Evolutionary conservation across 768 basidiomycete genomes (phyloP), one percentile per base, ranked within the genome.

Genomic region (Cystobasidiopsis lactophilus): DNA sequence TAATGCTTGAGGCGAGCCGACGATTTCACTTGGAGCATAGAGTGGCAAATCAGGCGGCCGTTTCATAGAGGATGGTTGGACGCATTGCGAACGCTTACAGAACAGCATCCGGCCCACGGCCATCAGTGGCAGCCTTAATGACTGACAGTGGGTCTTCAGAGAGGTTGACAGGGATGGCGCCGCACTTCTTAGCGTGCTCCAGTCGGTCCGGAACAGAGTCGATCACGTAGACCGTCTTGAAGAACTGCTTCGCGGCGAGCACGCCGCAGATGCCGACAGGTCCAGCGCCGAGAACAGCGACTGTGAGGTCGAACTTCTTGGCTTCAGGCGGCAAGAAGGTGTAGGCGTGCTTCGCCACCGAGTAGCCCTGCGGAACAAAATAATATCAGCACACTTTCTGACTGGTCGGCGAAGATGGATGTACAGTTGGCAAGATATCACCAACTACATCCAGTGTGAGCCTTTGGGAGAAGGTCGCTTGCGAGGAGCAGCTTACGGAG

Each of bases 241-340:
- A 43, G 9, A 9, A 9, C 19, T 26, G 18, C 40, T 43, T 43
- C 7, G 40, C 40, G 7, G 40, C 40, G 10, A 43, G 21, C 53
- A 55, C 43, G 29, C 55, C 58, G 24, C 55, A 59, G 5, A 59
- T 45, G 3, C 61, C 57, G 33, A 68, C 67, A 14, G 67, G 67
- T 41, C 67, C 67, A 58, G 65, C 66, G 2, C 67, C 67, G 37
- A 68, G 60, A 11, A 68, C 65, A 18, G 66, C 64, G 29, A 59
- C 58, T 3, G 61, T 62, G 23, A 38, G 50, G 23, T 53, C 57
- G 30, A 43, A 49, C 19, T 56, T 37, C 49, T 54, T n/a, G 18
- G 40, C 53, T 18, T 54, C 55, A 30, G 61, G 60, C 38, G 60
- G 58, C 48, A 62, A 41, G 31, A 65, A 29, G 24, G 58, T 46